Evolutionary conservation across 768 basidiomycete species (phyloP).

Genomic region (Tulasnella sp.): DNA sequence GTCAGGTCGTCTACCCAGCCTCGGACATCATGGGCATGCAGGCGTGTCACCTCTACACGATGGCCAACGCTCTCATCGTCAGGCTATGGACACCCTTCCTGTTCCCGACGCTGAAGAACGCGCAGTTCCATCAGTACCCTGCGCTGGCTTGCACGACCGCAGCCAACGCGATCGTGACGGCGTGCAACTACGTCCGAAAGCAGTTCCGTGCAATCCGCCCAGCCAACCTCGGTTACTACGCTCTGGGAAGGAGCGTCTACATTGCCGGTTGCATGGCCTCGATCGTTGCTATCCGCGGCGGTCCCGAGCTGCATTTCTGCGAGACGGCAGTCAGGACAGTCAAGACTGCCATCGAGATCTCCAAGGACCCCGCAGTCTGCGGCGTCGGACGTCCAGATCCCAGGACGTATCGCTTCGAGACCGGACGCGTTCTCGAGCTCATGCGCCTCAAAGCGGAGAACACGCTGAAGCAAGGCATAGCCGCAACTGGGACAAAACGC

Average conservation of each 20-base stretch:
- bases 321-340: conserved; percentile 38
- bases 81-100: conserved; percentile 59
- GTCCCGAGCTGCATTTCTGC: conserved; percentile 39
- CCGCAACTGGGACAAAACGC: background rate
- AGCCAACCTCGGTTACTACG: conserved; percentile 34
- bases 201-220: conserved; percentile 34
- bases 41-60: conserved; percentile 47
- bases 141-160: conserved; percentile 49
- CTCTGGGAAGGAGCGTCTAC: conserved; percentile 48
- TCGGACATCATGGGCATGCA: conserved; percentile 34
- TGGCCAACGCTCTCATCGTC: conserved; percentile 49
- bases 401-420: background rate
- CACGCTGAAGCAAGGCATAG: background rate
- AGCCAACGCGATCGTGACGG: conserved; percentile 45
- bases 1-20: conserved; percentile 15
- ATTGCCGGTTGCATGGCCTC: conserved; percentile 57
- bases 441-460: background rate
- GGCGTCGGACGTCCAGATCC: background rate
- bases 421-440: background rate
- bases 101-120: conserved; percentile 22
- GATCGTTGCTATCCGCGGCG: conserved; percentile 42
- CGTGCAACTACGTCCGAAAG: conserved; percentile 19
- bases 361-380: background rate
- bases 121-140: background rate
- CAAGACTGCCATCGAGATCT: conserved; percentile 25